Conservation (phyloP, 2,329 filamentous ascomycete species). For the Aspergillus spinulosporus region DNA sequence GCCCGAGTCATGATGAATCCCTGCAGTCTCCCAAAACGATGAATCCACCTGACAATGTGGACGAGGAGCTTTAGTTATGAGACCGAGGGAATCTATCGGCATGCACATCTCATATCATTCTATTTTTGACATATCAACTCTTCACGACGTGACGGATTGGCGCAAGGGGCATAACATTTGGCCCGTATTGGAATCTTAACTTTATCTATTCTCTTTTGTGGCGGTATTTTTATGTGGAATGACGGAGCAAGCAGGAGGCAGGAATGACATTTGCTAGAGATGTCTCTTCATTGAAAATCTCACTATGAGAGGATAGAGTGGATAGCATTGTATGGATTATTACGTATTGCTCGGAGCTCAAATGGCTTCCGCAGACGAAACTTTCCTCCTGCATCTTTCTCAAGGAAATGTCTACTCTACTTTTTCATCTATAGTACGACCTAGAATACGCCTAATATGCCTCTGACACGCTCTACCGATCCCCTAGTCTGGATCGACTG, state of each 20-base stretch:
- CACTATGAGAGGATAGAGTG: conserved; percentile 1
- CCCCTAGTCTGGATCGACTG: conserved; percentile 87
- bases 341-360: conserved; percentile 1
- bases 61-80: conserved; percentile 33
- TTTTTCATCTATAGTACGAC: background rate
- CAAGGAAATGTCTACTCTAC: background rate
- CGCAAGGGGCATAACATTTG: conserved; percentile 20
- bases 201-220: conserved; percentile 10
- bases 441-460: conserved; percentile 33
- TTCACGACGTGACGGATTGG: conserved; percentile 24
- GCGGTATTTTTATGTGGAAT: conserved; percentile 7
- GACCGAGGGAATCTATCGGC: background rate
- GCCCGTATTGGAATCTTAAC: conserved; percentile 8
- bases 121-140: conserved; percentile 13
- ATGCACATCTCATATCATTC: background rate
- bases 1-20: conserved; percentile 21
- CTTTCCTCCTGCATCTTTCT: background rate
- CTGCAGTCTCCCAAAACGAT: conserved; percentile 20
- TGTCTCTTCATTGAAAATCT: conserved; percentile 6
- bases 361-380: conserved; percentile 14
- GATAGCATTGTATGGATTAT: conserved; percentile 3
- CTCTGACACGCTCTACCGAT: conserved; percentile 55
- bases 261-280: conserved; percentile 11
- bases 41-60: conserved; percentile 19
- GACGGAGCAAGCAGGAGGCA: conserved; percentile 9